Percentiles rank a stretch among this genome's conserved stretches.
phyloP scores from a whole-genome alignment of 306 rosid genomes.

The Acacia confusa region DNA sequence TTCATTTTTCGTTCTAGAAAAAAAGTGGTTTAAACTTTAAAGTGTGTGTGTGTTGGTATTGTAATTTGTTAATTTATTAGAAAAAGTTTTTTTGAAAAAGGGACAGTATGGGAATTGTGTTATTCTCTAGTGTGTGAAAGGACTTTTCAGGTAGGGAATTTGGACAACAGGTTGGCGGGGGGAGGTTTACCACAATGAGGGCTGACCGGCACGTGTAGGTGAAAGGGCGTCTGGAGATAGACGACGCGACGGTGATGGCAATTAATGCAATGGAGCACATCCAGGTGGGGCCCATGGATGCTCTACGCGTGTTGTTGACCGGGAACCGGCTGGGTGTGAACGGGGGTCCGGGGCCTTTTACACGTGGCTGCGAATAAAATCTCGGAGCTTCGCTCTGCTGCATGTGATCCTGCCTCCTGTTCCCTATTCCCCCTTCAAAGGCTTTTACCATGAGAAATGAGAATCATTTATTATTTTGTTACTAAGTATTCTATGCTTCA shows the following conservation, averaged over 20 bases:
- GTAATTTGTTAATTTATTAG: slow-evolving; percentile 20
- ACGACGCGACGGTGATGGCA: slow-evolving; percentile 43
- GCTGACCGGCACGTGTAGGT: slow-evolving; percentile 67
- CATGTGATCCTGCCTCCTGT: slow-evolving; percentile 41
- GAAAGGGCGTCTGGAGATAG: background rate
- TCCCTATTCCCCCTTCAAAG: background rate
- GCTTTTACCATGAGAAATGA: too few relatives aligned
- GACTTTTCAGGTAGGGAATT: slow-evolving; percentile 44
- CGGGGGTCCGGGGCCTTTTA: background rate
- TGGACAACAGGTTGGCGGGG: slow-evolving; percentile 75
- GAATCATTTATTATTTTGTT: too few relatives aligned
- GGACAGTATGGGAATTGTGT: slow-evolving; percentile 28
- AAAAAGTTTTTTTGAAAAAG: background rate
- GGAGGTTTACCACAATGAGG: slow-evolving; percentile 61
- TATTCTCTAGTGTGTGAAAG: slow-evolving; percentile 39
- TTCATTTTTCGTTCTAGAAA: slow-evolving; percentile 33
- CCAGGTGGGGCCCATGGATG: slow-evolving; percentile 39
- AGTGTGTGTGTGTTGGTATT: background rate
- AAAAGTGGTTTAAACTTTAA: slow-evolving; percentile 29
- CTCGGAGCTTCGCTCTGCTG: background rate
- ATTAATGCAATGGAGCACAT: slow-evolving; percentile 46
- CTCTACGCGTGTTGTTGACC: slow-evolving; percentile 71
- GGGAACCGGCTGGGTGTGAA: slow-evolving; percentile 62
- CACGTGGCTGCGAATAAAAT: slow-evolving; percentile 47
- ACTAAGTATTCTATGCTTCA: too few relatives aligned